Percentiles rank a stretch among this genome's conserved stretches.
Evolutionary conservation across 2,329 filamentous ascomycete genomes (phyloP).

Genomic region (Dothiorella sarmentorum): DNA sequence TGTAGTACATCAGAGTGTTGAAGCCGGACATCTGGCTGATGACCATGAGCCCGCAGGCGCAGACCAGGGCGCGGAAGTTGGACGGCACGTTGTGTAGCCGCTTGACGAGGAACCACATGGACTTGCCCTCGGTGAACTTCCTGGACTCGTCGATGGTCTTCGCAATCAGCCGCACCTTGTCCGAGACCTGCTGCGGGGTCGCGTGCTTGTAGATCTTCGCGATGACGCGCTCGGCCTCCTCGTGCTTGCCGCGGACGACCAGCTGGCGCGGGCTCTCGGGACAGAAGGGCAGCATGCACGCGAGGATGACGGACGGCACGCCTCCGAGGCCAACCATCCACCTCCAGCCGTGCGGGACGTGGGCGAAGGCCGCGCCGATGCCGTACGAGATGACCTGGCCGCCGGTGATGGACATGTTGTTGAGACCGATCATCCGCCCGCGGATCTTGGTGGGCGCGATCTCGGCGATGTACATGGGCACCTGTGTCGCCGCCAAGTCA

Average conservation of each 20-base stretch:
- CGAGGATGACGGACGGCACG: slow-evolving; percentile 46
- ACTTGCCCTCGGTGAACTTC: slow-evolving; percentile 38
- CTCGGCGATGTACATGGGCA: slow-evolving; percentile 48
- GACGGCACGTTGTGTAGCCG: slow-evolving; percentile 44
- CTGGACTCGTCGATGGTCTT: slow-evolving; percentile 40
- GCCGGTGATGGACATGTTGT: slow-evolving; percentile 43
- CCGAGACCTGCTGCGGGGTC: slow-evolving; percentile 42
- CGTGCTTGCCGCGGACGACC: slow-evolving; percentile 41
- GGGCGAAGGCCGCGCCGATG: slow-evolving; percentile 31
- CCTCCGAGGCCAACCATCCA: slow-evolving; percentile 50
- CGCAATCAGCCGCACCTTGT: slow-evolving; percentile 45
- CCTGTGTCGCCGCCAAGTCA: slow-evolving; percentile 18
- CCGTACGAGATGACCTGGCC: slow-evolving; percentile 32
- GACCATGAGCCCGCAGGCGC: slow-evolving; percentile 52
- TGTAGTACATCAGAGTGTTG: slow-evolving; percentile 47
- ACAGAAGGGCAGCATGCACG: slow-evolving; percentile 43
- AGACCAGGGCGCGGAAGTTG: slow-evolving; percentile 46
- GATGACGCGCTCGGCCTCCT: slow-evolving; percentile 41
- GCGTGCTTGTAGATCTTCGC: slow-evolving; percentile 42
- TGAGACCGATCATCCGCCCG: slow-evolving; percentile 48
- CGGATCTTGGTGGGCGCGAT: slow-evolving; percentile 49
- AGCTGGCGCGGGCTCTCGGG: slow-evolving; percentile 50
- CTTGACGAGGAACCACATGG: slow-evolving; percentile 42
- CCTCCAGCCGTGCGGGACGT: slow-evolving; percentile 47
- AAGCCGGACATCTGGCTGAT: slow-evolving; percentile 49